Evolutionary conservation across 495 filamentous ascomycete species (phyloP), one percentile per base, ranked within the genome.

Genomic region (Penicillium ochrochloron): DNA sequence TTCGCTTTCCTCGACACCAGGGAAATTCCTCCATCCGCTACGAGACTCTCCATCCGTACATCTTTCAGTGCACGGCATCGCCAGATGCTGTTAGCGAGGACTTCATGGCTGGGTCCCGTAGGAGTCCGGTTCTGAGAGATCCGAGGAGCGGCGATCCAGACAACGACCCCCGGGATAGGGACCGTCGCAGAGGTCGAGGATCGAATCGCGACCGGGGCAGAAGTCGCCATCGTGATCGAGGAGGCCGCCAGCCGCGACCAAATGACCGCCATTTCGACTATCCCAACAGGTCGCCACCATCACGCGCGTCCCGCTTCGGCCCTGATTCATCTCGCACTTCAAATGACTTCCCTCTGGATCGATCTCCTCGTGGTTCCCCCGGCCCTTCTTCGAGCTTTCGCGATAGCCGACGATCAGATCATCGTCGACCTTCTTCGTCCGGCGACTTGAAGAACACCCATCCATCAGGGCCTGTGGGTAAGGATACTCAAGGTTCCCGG

Each of bases 121-220:
- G 77, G 82, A 85, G 82, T 80, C 81, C 82, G 74, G 75, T 78
- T 74, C 75, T 85, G 78, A 75, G 84, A 86, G 76, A 86, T 80
- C 60, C 85, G 86, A 80, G 81, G 82, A 76, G 84, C 83, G 74
- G 68, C 68, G 73, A 79, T 67, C 72, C 72, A 63, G 76, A 85
- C 60, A 74, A 75, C 64, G 78, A 80, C 58, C 73, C 75, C 55
- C 74, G 73, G 63, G 72, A 74, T 59, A 70, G 70, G 59, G 78
- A 78, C 59, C 69, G 69, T 65, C 69, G 76, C 63, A 74, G 78
- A 70, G 70, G 77, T 70, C 77, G 76, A 70, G 74, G 73, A 23
- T 75, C 76, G 56, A 70, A 77, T 67, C 75, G 75, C 55, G 77
- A 80, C 60, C 69, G 77, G 55, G 73, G 74, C n/a, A 73, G 73